Evolutionary conservation across 2,329 filamentous ascomycete genomes (phyloP).

Genomic region (Alternaria consortialis): DNA sequence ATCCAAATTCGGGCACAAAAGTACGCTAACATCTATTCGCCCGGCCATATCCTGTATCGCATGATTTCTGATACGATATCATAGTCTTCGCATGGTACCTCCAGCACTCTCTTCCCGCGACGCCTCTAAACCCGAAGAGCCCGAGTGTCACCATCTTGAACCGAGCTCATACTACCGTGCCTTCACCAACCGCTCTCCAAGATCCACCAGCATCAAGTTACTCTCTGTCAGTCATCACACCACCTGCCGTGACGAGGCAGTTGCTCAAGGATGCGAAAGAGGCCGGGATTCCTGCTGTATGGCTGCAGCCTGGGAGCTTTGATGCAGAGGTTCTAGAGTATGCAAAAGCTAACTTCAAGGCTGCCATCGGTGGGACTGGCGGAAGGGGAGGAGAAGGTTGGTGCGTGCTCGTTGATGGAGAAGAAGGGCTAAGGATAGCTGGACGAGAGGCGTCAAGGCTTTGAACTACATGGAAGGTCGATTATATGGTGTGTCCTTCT

Average conservation of each 20-base stretch:
- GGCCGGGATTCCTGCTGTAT: slow-evolving; percentile 70
- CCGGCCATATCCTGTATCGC: background rate
- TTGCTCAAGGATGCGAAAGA: slow-evolving; percentile 78
- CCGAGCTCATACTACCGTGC: slow-evolving; percentile 69
- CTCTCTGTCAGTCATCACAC: slow-evolving; percentile 86
- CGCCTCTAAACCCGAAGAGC: slow-evolving; percentile 81
- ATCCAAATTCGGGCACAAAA: slow-evolving; percentile 87
- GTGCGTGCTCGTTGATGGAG: slow-evolving; percentile 55
- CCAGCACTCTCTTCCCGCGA: slow-evolving; percentile 75
- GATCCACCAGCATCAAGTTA: slow-evolving; percentile 64
- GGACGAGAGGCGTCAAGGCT: slow-evolving; percentile 47
- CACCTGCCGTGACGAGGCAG: slow-evolving; percentile 76
- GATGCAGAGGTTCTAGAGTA: slow-evolving; percentile 77
- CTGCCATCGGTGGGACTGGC: slow-evolving; percentile 66
- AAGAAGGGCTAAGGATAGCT: slow-evolving; percentile 46
- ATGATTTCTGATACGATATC: background rate
- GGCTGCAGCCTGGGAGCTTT: slow-evolving; percentile 86
- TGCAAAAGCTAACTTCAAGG: slow-evolving; percentile 73
- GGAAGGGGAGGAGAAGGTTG: slow-evolving; percentile 49
- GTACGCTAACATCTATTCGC: slow-evolving; percentile 57
- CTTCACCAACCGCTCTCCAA: slow-evolving; percentile 71
- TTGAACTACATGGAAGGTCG: slow-evolving; percentile 16
- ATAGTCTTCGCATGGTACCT: slow-evolving; percentile 94
- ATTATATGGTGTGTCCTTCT: background rate
- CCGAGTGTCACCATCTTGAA: slow-evolving; percentile 69